Evolutionary conservation across 2,329 filamentous ascomycete species (phyloP).

Genomic region (Colletotrichum sansevieriae): DNA sequence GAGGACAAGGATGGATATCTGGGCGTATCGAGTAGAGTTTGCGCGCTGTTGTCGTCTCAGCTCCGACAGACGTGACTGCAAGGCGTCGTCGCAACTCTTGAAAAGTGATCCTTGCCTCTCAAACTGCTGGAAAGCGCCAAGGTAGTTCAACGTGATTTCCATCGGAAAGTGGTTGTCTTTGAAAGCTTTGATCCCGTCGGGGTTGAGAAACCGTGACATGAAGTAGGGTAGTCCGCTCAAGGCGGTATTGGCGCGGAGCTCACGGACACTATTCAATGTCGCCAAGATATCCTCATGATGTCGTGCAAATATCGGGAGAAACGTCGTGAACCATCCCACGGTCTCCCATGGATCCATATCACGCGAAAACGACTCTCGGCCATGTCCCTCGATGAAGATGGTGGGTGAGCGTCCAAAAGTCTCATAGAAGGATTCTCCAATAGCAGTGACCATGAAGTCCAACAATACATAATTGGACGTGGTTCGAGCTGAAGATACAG

Average conservation of each 20-base stretch:
- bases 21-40: slow-evolving; percentile 3
- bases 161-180: slow-evolving; percentile 43
- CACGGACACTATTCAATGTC: neutral
- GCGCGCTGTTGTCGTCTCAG: slow-evolving; percentile 20
- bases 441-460: slow-evolving; percentile 54
- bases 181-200: neutral
- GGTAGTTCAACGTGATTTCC: slow-evolving; percentile 48
- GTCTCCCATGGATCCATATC: slow-evolving; percentile 53
- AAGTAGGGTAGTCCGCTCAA: slow-evolving; percentile 30
- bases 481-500: slow-evolving; percentile 47
- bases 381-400: slow-evolving; percentile 58
- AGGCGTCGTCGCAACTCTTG: slow-evolving; percentile 31
- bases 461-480: slow-evolving; percentile 50
- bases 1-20: slow-evolving; percentile 22
- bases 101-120: slow-evolving; percentile 47
- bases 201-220: slow-evolving; percentile 25
- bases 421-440: slow-evolving; percentile 51
- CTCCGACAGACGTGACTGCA: slow-evolving; percentile 1
- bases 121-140: slow-evolving; percentile 48
- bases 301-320: slow-evolving; percentile 50
- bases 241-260: neutral
- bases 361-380: slow-evolving; percentile 53
- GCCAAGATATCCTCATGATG: neutral
- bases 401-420: slow-evolving; percentile 52
- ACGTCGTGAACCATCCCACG: slow-evolving; percentile 61